Conservation (phyloP, 768 basidiomycete species). For the Clitopilus passeckerianus region DNA sequence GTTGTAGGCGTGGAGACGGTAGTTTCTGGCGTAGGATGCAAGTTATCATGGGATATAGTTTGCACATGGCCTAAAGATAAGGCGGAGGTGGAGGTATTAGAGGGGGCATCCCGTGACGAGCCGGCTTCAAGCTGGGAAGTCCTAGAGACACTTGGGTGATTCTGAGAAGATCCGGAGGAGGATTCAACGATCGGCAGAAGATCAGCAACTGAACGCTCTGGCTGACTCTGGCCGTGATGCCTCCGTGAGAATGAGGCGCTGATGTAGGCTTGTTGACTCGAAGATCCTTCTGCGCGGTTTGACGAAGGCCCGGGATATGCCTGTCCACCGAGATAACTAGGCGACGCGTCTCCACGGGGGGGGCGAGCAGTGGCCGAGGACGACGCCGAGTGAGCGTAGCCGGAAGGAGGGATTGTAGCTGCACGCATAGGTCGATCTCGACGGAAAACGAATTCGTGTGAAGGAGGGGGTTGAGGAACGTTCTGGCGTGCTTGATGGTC, state of each 20-base stretch:
- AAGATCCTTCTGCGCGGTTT: not conserved
- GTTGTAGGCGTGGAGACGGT: conserved; percentile 16
- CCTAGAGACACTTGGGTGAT: not conserved
- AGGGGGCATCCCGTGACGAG: not conserved
- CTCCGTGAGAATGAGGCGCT: conserved; percentile 26
- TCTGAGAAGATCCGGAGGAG: conserved; percentile 8
- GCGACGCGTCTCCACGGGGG: conserved; percentile 18
- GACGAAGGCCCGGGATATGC: conserved; percentile 9
- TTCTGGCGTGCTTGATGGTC: not conserved
- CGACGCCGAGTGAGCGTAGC: conserved; percentile 11
- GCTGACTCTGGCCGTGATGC: conserved; percentile 31
- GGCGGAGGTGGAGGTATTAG: conserved; percentile 3
- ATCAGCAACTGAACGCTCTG: conserved; percentile 31
- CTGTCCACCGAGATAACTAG: conserved; percentile 30
- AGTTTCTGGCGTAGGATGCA: not conserved
- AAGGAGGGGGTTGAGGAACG: conserved; percentile 18
- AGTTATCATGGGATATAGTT: not conserved
- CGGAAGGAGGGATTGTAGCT: conserved; percentile 14
- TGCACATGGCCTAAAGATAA: not conserved
- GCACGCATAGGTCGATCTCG: conserved; percentile 25
- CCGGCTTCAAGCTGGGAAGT: conserved; percentile 5
- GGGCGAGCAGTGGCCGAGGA: conserved; percentile 22
- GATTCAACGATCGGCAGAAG: conserved; percentile 60
- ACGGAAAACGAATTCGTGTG: conserved; percentile 29
- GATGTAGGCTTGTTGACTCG: not conserved